phyloP scores from a whole-genome alignment of 345 rosid genomes.

The Corchorus olitorius region DNA sequence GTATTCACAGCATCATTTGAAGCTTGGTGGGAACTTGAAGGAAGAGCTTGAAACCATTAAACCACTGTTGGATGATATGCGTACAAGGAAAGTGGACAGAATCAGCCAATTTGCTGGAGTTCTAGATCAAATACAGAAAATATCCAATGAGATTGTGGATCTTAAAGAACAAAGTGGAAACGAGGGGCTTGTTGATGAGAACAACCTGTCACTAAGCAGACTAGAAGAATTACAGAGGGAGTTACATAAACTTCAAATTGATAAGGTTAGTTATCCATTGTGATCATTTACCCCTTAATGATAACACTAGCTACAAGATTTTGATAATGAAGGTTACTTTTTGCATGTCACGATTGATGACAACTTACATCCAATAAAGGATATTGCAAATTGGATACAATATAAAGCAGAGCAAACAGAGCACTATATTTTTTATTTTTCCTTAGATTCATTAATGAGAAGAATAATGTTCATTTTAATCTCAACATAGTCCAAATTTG shows the following conservation, averaged over 20 bases:
- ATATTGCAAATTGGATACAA: neutral
- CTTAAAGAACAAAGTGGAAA: slow-evolving; percentile 32
- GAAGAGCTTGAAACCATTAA: slow-evolving; percentile 44
- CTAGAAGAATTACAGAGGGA: slow-evolving; percentile 50
- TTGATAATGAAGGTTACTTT: no score
- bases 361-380: no score
- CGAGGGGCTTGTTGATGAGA: slow-evolving; percentile 40
- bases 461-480: no score
- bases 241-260: slow-evolving; percentile 51
- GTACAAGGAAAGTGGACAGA: slow-evolving; percentile 49
- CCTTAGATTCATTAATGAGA: no score
- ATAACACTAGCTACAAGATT: neutral
- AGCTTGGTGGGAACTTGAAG: slow-evolving; percentile 45
- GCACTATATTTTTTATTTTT: no score
- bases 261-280: slow-evolving; percentile 46
- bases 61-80: slow-evolving; percentile 48
- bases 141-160: slow-evolving; percentile 53
- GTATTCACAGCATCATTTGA: slow-evolving; percentile 37
- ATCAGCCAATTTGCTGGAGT: slow-evolving; percentile 47
- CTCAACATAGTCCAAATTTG: neutral
- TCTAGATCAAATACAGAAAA: slow-evolving; percentile 39
- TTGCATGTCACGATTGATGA: no score
- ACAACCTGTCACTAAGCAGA: slow-evolving; percentile 50
- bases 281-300: neutral
- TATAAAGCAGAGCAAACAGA: neutral